Base-by-base conservation (phyloP, 2,329 filamentous ascomycete genomes). In the Penicillium hordei region DNA sequence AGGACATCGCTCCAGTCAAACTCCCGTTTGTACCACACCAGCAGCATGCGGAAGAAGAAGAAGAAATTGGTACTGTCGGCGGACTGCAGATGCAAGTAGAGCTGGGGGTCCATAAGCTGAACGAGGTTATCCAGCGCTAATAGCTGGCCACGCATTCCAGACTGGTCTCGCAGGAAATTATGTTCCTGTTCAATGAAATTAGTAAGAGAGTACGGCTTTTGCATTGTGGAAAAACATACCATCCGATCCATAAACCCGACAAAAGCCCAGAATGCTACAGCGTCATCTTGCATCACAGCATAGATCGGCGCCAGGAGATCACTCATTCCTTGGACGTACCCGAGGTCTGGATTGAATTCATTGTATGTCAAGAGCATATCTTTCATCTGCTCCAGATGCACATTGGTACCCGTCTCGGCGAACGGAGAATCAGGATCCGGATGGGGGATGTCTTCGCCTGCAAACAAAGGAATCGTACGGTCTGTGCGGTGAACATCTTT, bases 311-410 rank as follows among this genome's bases (percentile, higher is more conserved):
- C 92, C 9, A 99, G 85, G 1, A 99, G 85, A 75, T 99, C 94
- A 13, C 92, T 97, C 94, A 99, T 99, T 60, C 94, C 94, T 78
- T 99, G 94, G 1, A 99, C 94, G 71, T 99, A 99, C 48, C 95
- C 94, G 3, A 99, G 83, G 58, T 94, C 91, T 58, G 87, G 90
- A 78, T 99, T 99, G 77, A 95, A 95, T 77, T 99, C 94, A 72
- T 99, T 97, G 75, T 99, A 99, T 0, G 94, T 97, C 19, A 99
- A 83, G 0, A 99, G 87, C 90, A 99, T 96, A 73, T 99, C 94
- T 78, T 99, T 99, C 86, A 99, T 90, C 78, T 99, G 94, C 76
- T 99, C 94, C 62, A 99, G 84, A 75, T 99, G 94, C 6, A 97
- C 93, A 68, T 99, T 99, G 46, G 94, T 99, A 61, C 94, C 94